phyloP scores from a whole-genome alignment of 192 early-diverging fungal species.

The Paraglomus brasilianum region DNA sequence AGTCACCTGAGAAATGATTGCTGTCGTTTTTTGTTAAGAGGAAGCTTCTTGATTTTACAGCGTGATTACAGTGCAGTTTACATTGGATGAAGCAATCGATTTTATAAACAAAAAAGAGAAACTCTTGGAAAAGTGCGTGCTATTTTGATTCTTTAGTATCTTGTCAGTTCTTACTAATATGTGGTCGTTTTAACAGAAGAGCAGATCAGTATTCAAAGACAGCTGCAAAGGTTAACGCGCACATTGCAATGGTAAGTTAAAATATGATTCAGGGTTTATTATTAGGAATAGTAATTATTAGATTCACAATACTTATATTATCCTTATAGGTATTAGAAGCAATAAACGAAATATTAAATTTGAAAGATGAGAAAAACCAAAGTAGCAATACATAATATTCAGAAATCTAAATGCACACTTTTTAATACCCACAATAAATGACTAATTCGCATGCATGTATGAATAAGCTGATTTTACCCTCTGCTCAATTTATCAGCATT shows the following conservation, averaged over 20 bases:
- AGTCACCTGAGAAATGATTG: too few relatives aligned
- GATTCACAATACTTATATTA: neutral
- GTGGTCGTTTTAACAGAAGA: conserved; percentile 10
- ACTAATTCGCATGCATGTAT: too few relatives aligned
- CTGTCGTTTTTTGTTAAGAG: too few relatives aligned
- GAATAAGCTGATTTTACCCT: too few relatives aligned
- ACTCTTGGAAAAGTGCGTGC: conserved; percentile 22
- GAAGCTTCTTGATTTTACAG: too few relatives aligned
- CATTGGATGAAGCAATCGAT: conserved; percentile 26
- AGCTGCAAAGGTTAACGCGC: conserved; percentile 24
- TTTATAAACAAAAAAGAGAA: conserved; percentile 29
- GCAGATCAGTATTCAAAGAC: conserved; percentile 22
- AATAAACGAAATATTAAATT: conserved; percentile 20
- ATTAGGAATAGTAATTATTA: neutral
- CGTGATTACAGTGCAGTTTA: conserved; percentile 28
- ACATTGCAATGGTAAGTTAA: conserved; percentile 24
- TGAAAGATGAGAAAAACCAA: conserved; percentile 5
- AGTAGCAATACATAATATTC: too few relatives aligned
- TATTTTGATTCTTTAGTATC: neutral
- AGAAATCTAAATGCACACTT: too few relatives aligned
- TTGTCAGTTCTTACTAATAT: neutral
- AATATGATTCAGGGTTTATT: neutral
- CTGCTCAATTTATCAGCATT: too few relatives aligned
- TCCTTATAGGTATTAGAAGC: conserved; percentile 20
- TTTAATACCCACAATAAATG: too few relatives aligned